phyloP scores from a whole-genome alignment of 768 basidiomycete genomes.

The Rhodotorula taiwanensis region DNA sequence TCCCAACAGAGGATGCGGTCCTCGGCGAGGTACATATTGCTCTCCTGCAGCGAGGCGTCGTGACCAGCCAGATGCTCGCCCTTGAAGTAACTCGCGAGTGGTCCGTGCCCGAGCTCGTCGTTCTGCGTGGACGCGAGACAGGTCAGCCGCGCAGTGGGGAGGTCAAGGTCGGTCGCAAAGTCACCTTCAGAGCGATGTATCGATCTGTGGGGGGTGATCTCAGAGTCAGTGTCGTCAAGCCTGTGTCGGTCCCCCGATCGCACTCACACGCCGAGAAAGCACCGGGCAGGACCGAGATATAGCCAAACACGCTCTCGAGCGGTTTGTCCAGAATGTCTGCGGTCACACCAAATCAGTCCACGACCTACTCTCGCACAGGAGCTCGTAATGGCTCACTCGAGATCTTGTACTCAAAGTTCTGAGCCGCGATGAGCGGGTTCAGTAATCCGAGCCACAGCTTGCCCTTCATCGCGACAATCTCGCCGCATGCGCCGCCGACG shows the following conservation, averaged over 20 bases:
- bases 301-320: slow-evolving; percentile 59
- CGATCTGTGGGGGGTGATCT: slow-evolving; percentile 46
- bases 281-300: slow-evolving; percentile 63
- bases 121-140: too few relatives aligned
- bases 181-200: slow-evolving; percentile 62
- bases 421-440: slow-evolving; percentile 57
- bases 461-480: slow-evolving; percentile 62
- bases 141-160: too few relatives aligned
- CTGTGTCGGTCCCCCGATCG: too few relatives aligned
- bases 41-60: slow-evolving; percentile 44
- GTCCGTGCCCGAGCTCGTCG: slow-evolving; percentile 78
- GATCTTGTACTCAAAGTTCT: slow-evolving; percentile 96
- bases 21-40: slow-evolving; percentile 47
- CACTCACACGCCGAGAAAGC: slow-evolving; percentile 88
- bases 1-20: slow-evolving; percentile 74
- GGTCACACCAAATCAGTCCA: background rate
- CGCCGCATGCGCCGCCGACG: slow-evolving; percentile 77
- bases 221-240: too few relatives aligned
- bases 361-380: background rate
- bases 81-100: slow-evolving; percentile 86
- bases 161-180: background rate
- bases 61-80: slow-evolving; percentile 66
- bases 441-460: slow-evolving; percentile 62
- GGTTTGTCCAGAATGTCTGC: slow-evolving; percentile 91
- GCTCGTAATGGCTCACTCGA: slow-evolving; percentile 43